Percentiles rank a stretch among this genome's conserved stretches.
Conservation (phyloP, 1,139 yeast species). For the Saccharomyces hybrid region DNA sequence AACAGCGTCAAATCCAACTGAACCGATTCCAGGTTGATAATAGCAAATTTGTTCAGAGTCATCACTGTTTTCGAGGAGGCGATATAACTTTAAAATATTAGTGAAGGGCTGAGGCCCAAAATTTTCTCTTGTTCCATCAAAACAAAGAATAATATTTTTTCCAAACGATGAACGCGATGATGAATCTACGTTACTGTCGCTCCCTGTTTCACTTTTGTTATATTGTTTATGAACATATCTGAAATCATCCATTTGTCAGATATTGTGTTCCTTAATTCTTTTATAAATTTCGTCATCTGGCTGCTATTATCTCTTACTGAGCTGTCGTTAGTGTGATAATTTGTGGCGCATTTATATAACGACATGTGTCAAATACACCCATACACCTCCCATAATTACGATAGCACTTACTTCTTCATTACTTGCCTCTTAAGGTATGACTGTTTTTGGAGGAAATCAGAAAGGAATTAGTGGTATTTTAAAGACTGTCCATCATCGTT, state of each 20-base stretch:
- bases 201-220: not conserved
- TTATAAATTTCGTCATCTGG: not conserved
- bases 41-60: conserved; percentile 43
- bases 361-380: not conserved
- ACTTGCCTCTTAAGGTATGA: not conserved
- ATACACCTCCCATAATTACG: not conserved
- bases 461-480: not conserved
- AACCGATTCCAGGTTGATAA: conserved; percentile 62
- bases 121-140: conserved; percentile 57
- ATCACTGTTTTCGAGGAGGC: conserved; percentile 43
- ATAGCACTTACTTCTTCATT: not conserved
- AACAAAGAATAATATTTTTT: conserved; percentile 45
- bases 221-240: not conserved
- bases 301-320: not conserved
- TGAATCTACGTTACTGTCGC: not conserved
- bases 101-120: conserved; percentile 52
- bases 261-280: not conserved
- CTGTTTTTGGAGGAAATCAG: not conserved
- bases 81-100: conserved; percentile 48
- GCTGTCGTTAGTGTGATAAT: not conserved
- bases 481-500: not conserved
- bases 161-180: not conserved
- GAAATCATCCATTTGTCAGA: not conserved
- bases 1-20: conserved; percentile 38
- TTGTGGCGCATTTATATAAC: not conserved